These are phyloP conservation scores for Ceratobasidium sp. DNA, from an alignment of 1,284 basidiomycete genomes.

Conservation along the genomic window DNA sequence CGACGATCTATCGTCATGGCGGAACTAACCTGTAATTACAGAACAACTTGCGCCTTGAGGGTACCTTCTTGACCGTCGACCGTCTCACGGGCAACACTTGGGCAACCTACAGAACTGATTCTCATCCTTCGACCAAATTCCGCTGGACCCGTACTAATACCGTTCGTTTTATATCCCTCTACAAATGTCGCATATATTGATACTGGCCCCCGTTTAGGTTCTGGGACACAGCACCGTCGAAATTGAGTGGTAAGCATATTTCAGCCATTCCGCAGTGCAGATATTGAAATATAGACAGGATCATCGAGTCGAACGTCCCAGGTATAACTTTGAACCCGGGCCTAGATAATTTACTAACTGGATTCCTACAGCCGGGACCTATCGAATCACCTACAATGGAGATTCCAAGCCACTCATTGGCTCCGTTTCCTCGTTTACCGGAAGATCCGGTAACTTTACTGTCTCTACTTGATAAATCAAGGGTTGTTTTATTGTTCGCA, in stretches of 20 bases:
- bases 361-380: constrained; percentile 49
- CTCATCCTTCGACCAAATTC: constrained; percentile 78
- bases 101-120: constrained; percentile 70
- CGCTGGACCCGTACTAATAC: constrained; percentile 67
- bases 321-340: constrained; percentile 49
- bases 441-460: constrained; percentile 66
- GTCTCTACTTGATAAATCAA: constrained; percentile 49
- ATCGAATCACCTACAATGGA: constrained; percentile 74
- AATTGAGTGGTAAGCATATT: constrained; percentile 35
- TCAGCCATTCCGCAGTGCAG: not conserved
- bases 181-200: not conserved
- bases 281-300: constrained; percentile 53
- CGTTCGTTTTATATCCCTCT: constrained; percentile 49
- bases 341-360: not conserved
- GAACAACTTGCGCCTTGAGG: constrained; percentile 80
- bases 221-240: constrained; percentile 38
- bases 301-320: constrained; percentile 66
- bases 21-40: constrained; percentile 45
- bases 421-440: constrained; percentile 64
- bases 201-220: not conserved
- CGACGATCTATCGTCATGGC: not conserved
- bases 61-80: constrained; percentile 75
- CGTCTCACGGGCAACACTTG: constrained; percentile 57
- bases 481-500: too few species aligned
- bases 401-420: constrained; percentile 71